Evolutionary conservation across 2,329 filamentous ascomycete species (phyloP), one percentile per base, ranked within the genome.

Genomic region (Alternaria gansuensis): DNA sequence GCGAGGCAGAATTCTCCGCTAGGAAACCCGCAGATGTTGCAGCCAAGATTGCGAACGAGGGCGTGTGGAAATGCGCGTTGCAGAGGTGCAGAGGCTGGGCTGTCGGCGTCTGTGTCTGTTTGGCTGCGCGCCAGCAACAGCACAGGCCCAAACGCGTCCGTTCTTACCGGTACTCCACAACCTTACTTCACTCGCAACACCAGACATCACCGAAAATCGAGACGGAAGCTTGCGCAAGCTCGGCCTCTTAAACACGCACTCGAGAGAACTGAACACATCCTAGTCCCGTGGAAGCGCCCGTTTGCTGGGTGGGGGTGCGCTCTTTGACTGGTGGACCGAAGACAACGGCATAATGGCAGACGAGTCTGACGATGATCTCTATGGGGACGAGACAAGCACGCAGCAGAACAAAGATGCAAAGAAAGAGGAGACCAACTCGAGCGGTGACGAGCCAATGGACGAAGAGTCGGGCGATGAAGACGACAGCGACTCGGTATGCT

Each of bases 291-390:
- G 23, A 26, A 40, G 23, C 24, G 21, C 44, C 17, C 43, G 34
- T n/a, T n/a, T 4, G 14, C 2, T 13, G 11, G 17, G 17, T 13
- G 11, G 17, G 17, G 43, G 39, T 39, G 46, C 45, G 39, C 45
- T n/a, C 3, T 29, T 9, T 13, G 13, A 49, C 51, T 36, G 17
- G 36, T 40, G 26, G 33, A 45, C 10, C 8, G 8, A 45, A 44
- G 7, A 60, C 8, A n/a, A 61, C 31, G 23, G 21, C 60, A 61
- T 54, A 36, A 83, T 83, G 82, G 81, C 82, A 39, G 82, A 83
- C 61, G 82, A 83, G 62, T 82, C 83, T 54, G 81, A 84, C 58
- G 82, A 83, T 63, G 82, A 83, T 73, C 80, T 84, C 63, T 84
- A 84, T 70, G 78, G 76, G 48, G 68, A 71, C n/a, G 72, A 77